Percentiles rank a stretch among this genome's conserved stretches.
Evolutionary conservation across 2,329 filamentous ascomycete genomes (phyloP).

Genomic region (Sporothrix variecibatus): DNA sequence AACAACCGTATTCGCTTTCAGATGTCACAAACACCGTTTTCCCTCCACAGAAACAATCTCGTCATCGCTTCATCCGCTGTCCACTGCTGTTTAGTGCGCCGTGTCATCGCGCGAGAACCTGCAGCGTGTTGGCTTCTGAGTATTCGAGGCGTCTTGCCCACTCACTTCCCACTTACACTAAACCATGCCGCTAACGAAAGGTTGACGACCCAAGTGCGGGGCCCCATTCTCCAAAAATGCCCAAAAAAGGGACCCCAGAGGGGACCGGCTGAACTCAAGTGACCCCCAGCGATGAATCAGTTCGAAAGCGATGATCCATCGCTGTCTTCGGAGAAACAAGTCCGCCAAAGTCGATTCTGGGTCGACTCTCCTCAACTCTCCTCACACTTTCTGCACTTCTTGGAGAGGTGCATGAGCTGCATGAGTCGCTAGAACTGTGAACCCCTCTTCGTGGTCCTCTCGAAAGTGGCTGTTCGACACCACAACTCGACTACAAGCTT

Average conservation of each 20-base stretch:
- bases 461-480: neutral
- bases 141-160: too few relatives aligned
- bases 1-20: neutral
- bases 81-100: neutral
- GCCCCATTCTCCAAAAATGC: slow-evolving; percentile 15
- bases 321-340: slow-evolving; percentile 21
- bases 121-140: neutral
- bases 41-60: too few relatives aligned
- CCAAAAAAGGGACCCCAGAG: neutral
- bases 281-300: neutral
- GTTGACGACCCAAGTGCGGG: neutral
- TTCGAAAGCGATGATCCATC: neutral
- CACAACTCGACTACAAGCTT: neutral
- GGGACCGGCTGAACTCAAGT: neutral
- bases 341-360: slow-evolving; percentile 3
- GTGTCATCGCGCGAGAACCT: neutral
- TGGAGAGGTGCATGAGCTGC: neutral
- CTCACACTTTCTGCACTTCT: too few relatives aligned
- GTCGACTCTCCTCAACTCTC: neutral
- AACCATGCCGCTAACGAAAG: neutral
- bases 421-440: neutral
- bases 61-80: slow-evolving; percentile 14
- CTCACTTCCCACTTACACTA: neutral
- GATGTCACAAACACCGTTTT: neutral
- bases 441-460: neutral